Base-by-base conservation (phyloP, 1,284 basidiomycete genomes). In the Bjerkandera adusta region DNA sequence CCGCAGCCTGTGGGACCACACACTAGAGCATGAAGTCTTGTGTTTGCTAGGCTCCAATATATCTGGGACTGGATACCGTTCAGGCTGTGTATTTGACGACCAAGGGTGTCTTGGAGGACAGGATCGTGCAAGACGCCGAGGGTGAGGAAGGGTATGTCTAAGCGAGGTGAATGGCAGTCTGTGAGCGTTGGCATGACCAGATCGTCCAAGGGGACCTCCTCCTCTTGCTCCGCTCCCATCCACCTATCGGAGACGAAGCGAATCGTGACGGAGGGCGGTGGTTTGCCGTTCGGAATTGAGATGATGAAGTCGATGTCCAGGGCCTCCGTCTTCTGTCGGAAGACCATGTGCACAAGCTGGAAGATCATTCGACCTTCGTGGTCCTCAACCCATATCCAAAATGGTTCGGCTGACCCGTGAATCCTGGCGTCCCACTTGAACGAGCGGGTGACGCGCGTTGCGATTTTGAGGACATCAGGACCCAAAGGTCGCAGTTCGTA, bases 361-460 rank as follows among this genome's bases (percentile, higher is more conserved):
- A 96, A 75, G 57, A 99, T 97, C 32, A 81, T 77, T 15, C 78
- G 59, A 7, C 85, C 88, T 36, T 89, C 77, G 26, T 87, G 76
- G 59, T 96, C 92, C 68, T 99, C 94, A 5, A 97, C 73, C 96
- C 97, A 99, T 39, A 99, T 68, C 83, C 93, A 97, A 69, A 99
- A 97, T 1, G 92, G 88, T 65, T 99, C 92, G 0, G 75, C 71
- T 3, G 70, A 72, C 1, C 89, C 90, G 55, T 97, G 94, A 3
- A 86, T 59, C 62, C 82, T 88, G 24, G 73, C 61, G 57, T 76
- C 89, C 97, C 97, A 99, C n/a, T 77, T 79, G 62, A 99, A 99
- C 7, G 75, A 68, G 18, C 83, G 81, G 16, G 69, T 70, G 30
- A 93, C 73, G 1, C 69, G 72, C 33, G 95, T 76, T 3, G 75